A percentile compares a stretch with the other conserved stretches of the same genome.
These are phyloP conservation scores for Exophiala calicioides DNA, from an alignment of 2,329 filamentous ascomycete genomes.

Conservation along the genomic window DNA sequence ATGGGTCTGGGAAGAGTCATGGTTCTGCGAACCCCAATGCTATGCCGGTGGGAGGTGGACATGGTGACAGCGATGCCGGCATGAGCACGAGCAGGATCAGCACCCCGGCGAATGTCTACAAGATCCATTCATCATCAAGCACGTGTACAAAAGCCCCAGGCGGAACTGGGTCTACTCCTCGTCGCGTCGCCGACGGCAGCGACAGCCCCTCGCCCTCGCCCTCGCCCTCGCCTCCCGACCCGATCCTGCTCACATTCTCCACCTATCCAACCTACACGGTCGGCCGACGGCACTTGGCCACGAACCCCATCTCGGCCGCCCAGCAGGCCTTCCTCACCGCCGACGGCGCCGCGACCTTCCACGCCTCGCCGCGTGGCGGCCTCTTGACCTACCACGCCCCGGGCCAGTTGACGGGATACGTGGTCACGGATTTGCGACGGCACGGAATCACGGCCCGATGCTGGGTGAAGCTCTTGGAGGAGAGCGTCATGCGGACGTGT, in stretches of 20 bases:
- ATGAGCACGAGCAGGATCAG: neutral
- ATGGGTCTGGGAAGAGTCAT: neutral
- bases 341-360: constrained; percentile 52
- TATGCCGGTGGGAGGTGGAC: neutral
- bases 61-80: neutral
- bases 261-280: constrained; percentile 84
- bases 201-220: constrained; percentile 24
- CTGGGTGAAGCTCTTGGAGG: constrained; percentile 78
- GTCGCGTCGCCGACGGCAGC: neutral
- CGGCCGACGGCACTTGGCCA: constrained; percentile 71
- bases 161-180: no score
- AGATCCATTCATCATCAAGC: no score
- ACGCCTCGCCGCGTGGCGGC: constrained; percentile 77
- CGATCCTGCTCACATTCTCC: constrained; percentile 78
- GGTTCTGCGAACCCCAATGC: neutral
- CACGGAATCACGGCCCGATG: constrained; percentile 68
- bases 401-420: constrained; percentile 89
- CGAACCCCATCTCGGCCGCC: constrained; percentile 34
- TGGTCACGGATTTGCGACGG: constrained; percentile 76
- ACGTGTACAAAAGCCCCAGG: no score
- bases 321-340: constrained; percentile 43
- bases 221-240: constrained; percentile 53
- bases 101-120: no score
- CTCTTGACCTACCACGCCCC: constrained; percentile 95
- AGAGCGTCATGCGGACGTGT: constrained; percentile 69